These are phyloP conservation scores for Ceratocystis cubensis DNA, from an alignment of 2,329 filamentous ascomycete genomes.

Conservation along the genomic window DNA sequence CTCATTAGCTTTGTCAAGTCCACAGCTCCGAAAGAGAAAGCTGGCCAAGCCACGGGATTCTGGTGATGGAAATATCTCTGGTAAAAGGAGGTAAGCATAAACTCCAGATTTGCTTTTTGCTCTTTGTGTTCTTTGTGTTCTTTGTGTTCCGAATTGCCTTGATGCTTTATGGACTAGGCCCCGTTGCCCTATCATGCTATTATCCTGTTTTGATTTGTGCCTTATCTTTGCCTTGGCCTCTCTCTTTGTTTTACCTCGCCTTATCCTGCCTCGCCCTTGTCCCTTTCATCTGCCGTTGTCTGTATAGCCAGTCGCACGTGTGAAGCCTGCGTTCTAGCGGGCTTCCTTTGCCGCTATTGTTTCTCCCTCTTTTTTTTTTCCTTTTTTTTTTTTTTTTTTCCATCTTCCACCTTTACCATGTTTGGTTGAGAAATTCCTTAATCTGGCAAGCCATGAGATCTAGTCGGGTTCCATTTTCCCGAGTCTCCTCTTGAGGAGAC, in stretches of 20 bases:
- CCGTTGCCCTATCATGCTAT: neutral
- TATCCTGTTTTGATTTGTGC: neutral
- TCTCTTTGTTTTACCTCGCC: neutral
- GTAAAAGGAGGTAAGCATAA: conserved; percentile 56
- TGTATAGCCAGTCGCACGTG: conserved; percentile 14
- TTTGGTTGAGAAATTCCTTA: too few species aligned
- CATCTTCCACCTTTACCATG: neutral
- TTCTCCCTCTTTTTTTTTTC: neutral
- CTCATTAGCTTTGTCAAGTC: conserved; percentile 58
- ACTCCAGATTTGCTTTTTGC: conserved; percentile 1
- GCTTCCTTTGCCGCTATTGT: neutral
- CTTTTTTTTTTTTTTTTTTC: neutral
- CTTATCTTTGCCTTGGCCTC: neutral
- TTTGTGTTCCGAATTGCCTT: neutral
- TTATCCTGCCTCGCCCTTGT: neutral
- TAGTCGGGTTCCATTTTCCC: neutral
- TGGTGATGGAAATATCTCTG: conserved; percentile 44
- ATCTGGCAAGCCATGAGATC: neutral
- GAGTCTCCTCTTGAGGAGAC: neutral
- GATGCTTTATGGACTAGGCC: neutral
- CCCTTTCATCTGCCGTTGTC: neutral
- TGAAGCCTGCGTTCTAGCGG: neutral
- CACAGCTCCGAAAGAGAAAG: conserved; percentile 69
- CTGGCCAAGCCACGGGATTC: conserved; percentile 41
- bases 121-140: too few species aligned